Percentiles rank a stretch among this genome's conserved stretches.
Conservation (phyloP, 1,284 basidiomycete genomes). For the Trichosporon coremiiforme region DNA sequence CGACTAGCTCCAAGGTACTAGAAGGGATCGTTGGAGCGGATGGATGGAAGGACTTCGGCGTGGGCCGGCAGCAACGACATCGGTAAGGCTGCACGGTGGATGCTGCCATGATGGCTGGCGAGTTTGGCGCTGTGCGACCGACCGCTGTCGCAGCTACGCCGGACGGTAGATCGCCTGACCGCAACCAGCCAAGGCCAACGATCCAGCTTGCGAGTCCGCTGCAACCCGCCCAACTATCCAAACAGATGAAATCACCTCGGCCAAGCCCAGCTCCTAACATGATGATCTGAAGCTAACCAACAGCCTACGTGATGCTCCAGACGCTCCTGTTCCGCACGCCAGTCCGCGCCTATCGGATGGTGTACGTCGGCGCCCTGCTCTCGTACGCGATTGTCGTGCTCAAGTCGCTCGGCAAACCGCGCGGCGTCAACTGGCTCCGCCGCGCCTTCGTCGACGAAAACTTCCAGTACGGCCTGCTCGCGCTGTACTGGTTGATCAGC, state of each 20-base stretch:
- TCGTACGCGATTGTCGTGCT: constrained; percentile 89
- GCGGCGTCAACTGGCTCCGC: constrained; percentile 70
- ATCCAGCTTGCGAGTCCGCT: too few relatives aligned
- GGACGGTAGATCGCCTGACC: too few relatives aligned
- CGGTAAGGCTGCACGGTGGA: neutral
- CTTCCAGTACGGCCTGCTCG: constrained; percentile 82
- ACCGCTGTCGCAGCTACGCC: too few relatives aligned
- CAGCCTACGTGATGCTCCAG: constrained; percentile 47
- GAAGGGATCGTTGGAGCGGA: too few relatives aligned
- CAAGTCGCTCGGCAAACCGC: constrained; percentile 64
- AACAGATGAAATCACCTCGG: too few relatives aligned
- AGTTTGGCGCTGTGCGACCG: too few relatives aligned
- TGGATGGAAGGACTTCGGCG: too few relatives aligned
- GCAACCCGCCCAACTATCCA: too few relatives aligned
- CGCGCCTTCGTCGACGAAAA: constrained; percentile 86
- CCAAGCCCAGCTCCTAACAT: too few relatives aligned
- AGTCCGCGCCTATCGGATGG: constrained; percentile 59
- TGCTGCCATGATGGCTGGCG: neutral
- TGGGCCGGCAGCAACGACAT: neutral
- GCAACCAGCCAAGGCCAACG: too few relatives aligned
- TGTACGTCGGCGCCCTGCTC: constrained; percentile 77
- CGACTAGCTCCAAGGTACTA: neutral
- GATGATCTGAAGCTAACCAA: constrained; percentile 10
- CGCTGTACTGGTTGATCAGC: constrained; percentile 83
- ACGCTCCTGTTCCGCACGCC: constrained; percentile 47